These are phyloP conservation scores for Colletotrichum incanum DNA, from an alignment of 2,329 filamentous ascomycete species.

Conservation along the genomic window DNA sequence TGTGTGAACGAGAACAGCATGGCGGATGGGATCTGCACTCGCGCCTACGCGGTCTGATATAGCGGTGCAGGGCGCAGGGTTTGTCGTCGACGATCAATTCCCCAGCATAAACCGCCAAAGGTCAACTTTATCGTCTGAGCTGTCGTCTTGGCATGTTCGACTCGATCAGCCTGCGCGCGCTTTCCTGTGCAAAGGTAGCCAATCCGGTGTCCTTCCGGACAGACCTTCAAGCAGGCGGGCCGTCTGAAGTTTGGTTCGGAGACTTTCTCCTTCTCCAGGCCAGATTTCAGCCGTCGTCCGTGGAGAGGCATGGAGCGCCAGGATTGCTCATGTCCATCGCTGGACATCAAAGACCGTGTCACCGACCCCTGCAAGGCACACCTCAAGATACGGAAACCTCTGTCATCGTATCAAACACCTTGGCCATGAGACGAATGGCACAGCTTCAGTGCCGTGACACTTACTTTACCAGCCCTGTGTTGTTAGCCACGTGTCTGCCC, in stretches of 20 bases:
- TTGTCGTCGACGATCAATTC: constrained; percentile 16
- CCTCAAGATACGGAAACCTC: not conserved
- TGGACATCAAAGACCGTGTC: not conserved
- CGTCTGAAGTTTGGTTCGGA: not conserved
- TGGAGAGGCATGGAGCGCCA: not conserved
- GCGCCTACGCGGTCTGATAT: not conserved
- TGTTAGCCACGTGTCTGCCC: too few relatives aligned
- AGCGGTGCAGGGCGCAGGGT: constrained; percentile 7
- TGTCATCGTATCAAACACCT: too few relatives aligned
- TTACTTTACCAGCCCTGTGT: too few relatives aligned
- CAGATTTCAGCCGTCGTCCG: not conserved
- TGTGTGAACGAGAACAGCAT: constrained; percentile 1
- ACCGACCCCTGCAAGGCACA: not conserved
- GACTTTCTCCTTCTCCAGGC: not conserved
- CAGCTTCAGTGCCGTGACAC: too few relatives aligned
- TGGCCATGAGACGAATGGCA: too few relatives aligned
- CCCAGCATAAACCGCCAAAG: not conserved
- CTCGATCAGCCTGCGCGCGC: constrained; percentile 5
- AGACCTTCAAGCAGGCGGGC: not conserved
- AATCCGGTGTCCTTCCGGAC: not conserved
- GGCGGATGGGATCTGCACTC: not conserved
- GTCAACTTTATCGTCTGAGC: constrained; percentile 3
- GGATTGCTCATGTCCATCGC: not conserved
- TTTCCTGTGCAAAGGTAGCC: not conserved
- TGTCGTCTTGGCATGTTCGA: constrained; percentile 9